Percentiles rank a stretch among this genome's conserved stretches.
phyloP scores from a whole-genome alignment of 2,329 filamentous ascomycete genomes.

The Coniochaeta prunicola region DNA sequence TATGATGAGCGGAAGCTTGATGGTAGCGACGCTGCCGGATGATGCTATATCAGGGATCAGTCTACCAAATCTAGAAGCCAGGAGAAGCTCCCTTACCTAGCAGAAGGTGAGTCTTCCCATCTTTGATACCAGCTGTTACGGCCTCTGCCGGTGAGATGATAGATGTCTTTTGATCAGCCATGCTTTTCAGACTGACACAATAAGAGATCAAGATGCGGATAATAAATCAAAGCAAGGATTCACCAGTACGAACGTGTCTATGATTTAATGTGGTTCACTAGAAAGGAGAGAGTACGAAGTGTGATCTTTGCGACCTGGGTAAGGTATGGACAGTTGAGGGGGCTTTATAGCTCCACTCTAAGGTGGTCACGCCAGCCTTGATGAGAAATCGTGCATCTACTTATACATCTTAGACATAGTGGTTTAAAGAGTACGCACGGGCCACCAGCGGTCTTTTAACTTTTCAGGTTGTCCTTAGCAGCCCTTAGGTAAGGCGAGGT shows the following conservation, averaged over 20 bases:
- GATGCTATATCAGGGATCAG: not conserved
- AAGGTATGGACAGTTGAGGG: not conserved
- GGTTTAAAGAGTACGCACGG: too few species aligned
- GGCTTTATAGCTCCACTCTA: not conserved
- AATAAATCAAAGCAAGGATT: too few species aligned
- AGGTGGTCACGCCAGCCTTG: not conserved
- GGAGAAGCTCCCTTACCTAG: not conserved
- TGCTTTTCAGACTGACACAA: not conserved
- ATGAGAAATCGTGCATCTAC: too few species aligned
- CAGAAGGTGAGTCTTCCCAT: not conserved
- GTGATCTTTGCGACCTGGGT: not conserved
- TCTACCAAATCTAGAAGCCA: not conserved
- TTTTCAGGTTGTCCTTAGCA: not conserved
- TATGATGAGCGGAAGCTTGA: slow-evolving; percentile 2
- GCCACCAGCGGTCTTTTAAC: not conserved
- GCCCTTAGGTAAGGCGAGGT: too few species aligned
- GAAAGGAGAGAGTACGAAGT: not conserved
- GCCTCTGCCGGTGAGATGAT: not conserved
- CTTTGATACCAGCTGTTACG: not conserved
- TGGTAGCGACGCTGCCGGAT: not conserved
- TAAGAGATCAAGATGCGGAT: not conserved
- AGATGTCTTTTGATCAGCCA: not conserved
- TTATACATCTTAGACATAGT: too few species aligned
- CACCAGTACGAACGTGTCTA: too few species aligned
- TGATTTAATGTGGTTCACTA: too few species aligned